Evolutionary conservation across 2,329 filamentous ascomycete species (phyloP), one percentile per base, ranked within the genome.

Genomic region (Annulohypoxylon truncatum): DNA sequence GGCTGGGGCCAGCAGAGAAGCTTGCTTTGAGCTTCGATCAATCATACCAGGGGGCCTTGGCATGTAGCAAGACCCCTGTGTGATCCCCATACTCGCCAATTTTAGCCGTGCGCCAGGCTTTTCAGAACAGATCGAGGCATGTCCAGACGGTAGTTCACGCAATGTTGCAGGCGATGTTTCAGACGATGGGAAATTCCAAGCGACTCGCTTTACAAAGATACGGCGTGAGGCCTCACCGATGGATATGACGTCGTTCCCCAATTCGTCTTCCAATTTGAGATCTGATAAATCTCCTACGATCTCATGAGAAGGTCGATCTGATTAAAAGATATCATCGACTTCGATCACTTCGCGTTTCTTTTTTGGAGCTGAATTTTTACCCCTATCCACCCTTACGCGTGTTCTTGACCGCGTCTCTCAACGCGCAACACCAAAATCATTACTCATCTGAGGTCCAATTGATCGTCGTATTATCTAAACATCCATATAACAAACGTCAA

Each of bases 31-130:
- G 24, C 22, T 46, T 55, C 48, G 55, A 58, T 61, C 42, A 46
- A 15, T 40, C 50, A 55, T 24, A 48, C 64, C 35, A 52, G 53
- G 54, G 56, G 53, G 18, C 44, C 57, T 69, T 67, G 67, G 64
- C 67, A 56, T 46, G 64, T 69, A 63, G 64, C 64, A 69, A 42
- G 51, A 61, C 50, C 64, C 67, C 61, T 65, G 64, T 29, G 54
- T 29, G 42, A 60, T 63, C 58, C 46, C 58, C 58, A 13, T 51
- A 51, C 60, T 33, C 47, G 51, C 42, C 54, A 48, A 54, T 42
- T 62, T 33, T 42, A 53, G 50, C 61, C 52, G 55, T 63, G 59
- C 58, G 13, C 59, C 31, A 22, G 47, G 50, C n/a, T 52, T 53
- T 54, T 29, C 51, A 46, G 33, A 57, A 35, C 18, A 59, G 50